These are phyloP conservation scores for Cucurbita moschata DNA, from an alignment of 306 rosid species.

Conservation along the genomic window DNA sequence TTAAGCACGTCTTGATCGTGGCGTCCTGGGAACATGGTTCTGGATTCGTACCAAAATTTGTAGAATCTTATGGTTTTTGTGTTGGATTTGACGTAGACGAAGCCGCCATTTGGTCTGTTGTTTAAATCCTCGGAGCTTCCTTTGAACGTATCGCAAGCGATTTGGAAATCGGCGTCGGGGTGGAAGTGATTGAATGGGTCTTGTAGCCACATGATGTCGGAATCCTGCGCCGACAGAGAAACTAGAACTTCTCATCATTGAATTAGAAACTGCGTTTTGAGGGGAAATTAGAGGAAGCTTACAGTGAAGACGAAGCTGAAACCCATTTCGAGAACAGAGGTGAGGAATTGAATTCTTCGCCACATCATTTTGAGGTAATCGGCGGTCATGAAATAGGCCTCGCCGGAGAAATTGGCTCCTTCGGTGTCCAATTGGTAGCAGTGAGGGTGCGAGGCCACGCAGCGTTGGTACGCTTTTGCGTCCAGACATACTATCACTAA, in stretches of 20 bases:
- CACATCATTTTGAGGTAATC: conserved; percentile 77
- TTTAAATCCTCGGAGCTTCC: conserved; percentile 28
- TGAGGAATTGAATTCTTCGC: conserved; percentile 51
- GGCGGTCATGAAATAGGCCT: conserved; percentile 57
- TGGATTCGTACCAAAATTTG: conserved; percentile 54
- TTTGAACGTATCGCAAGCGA: conserved; percentile 44
- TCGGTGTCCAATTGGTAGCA: conserved; percentile 35
- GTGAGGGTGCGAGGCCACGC: conserved; percentile 45
- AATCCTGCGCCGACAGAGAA: conserved; percentile 28
- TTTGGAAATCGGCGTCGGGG: conserved; percentile 57
- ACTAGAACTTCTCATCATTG: too few relatives aligned
- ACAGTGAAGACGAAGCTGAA: conserved; percentile 75
- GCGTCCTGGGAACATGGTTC: conserved; percentile 13
- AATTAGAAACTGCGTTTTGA: too few relatives aligned
- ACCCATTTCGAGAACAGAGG: conserved; percentile 46
- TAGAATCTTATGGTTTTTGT: conserved; percentile 36
- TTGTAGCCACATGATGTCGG: conserved; percentile 80
- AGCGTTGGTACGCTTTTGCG: conserved; percentile 48
- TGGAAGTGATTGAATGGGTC: conserved; percentile 49
- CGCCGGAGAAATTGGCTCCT: conserved; percentile 41
- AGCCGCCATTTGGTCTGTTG: conserved; percentile 64
- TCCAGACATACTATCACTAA: conserved; percentile 58
- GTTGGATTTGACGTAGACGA: conserved; percentile 52
- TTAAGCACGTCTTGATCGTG: conserved; percentile 81
- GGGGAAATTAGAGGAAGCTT: too few relatives aligned